Evolutionary conservation across 148 eudicot genomes (phyloP).

Genomic region (Rhododendron kiyosumense): DNA sequence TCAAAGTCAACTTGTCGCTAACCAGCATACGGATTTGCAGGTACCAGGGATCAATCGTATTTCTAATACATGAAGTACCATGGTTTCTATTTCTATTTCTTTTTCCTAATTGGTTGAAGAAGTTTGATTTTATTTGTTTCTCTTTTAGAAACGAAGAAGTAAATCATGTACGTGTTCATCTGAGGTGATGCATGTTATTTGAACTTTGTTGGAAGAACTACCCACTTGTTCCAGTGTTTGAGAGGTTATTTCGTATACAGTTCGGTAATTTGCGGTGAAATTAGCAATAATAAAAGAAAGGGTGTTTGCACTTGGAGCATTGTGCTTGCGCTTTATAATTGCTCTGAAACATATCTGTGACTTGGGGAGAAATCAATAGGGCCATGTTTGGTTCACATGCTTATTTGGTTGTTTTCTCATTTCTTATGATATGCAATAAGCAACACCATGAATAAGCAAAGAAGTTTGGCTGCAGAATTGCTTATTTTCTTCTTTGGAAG

Average conservation of each 20-base stretch:
- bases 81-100: background rate
- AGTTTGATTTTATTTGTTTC: background rate
- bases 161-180: background rate
- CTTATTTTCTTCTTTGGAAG: background rate
- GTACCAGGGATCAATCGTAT: constrained; percentile 21
- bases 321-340: background rate
- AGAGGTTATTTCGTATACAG: background rate
- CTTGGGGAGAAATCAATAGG: background rate
- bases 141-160: background rate
- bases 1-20: constrained; percentile 15
- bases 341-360: background rate
- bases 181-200: background rate
- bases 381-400: background rate
- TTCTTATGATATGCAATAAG: background rate
- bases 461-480: background rate
- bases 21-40: constrained; percentile 30
- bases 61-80: background rate
- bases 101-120: background rate
- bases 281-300: background rate
- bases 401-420: background rate
- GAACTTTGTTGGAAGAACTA: background rate
- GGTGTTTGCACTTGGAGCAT: background rate
- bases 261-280: background rate
- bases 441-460: background rate
- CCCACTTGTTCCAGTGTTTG: background rate